These are phyloP conservation scores for Aaosphaeria arxii DNA, from an alignment of 2,329 filamentous ascomycete species.

Conservation along the genomic window DNA sequence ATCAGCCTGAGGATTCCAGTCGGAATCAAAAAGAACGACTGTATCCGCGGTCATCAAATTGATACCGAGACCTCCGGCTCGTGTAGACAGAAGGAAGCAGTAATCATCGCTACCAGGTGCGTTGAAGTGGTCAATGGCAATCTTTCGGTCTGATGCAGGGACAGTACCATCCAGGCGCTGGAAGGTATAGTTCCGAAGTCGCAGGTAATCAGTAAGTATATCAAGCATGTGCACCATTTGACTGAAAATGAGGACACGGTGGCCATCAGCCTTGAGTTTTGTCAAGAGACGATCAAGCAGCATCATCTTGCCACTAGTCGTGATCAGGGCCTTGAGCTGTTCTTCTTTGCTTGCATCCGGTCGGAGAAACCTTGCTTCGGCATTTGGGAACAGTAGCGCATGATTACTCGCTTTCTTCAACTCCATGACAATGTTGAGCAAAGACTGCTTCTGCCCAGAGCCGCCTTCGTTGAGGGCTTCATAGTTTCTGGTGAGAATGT, in stretches of 20 bases:
- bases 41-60: conserved; percentile 99
- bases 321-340: conserved; percentile 86
- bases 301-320: conserved; percentile 99
- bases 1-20: conserved; percentile 99
- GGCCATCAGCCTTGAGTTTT: conserved; percentile 89
- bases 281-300: conserved; percentile 90
- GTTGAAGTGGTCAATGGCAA: conserved; percentile 98
- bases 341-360: conserved; percentile 83
- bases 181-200: conserved; percentile 89
- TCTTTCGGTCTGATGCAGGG: conserved; percentile 77
- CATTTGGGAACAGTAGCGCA: conserved; percentile 94
- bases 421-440: conserved; percentile 99
- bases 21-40: conserved; percentile 95
- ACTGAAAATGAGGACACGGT: conserved; percentile 96
- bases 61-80: conserved; percentile 96
- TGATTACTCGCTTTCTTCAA: conserved; percentile 99
- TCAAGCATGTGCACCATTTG: conserved; percentile 99
- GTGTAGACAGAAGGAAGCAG: conserved; percentile 90
- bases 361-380: conserved; percentile 82
- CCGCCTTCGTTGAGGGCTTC: conserved; percentile 87
- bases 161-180: conserved; percentile 96
- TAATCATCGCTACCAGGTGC: conserved; percentile 95
- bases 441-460: conserved; percentile 87
- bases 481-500: conserved; percentile 96
- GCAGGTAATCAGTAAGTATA: conserved; percentile 90